A percentile compares a stretch with the other conserved stretches of the same genome.
Evolutionary conservation across 78 protist species (phyloP).

Genomic region (Pigoraptor vietnamica): DNA sequence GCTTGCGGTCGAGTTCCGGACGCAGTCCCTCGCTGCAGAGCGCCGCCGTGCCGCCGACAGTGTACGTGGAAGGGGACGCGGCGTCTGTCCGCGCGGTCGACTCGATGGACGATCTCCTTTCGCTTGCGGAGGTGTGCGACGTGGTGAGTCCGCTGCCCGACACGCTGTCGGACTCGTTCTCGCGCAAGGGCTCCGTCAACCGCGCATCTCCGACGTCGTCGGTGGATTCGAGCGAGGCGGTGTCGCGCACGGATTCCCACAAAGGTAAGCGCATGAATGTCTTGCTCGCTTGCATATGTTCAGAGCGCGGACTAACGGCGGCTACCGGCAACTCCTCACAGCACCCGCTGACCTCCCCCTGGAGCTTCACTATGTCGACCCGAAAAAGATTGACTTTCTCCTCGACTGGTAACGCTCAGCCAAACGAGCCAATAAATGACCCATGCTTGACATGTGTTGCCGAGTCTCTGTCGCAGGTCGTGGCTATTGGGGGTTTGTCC

Average conservation of each 20-base stretch:
- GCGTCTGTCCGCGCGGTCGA: no score
- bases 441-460: no score
- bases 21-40: background rate
- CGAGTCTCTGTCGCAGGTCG: no score
- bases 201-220: background rate
- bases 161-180: background rate
- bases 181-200: background rate
- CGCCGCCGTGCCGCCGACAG: background rate
- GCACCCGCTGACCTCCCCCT: background rate
- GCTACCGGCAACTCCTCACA: no score
- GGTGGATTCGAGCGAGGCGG: background rate
- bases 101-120: background rate
- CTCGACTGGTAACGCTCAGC: background rate
- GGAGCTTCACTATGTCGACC: background rate
- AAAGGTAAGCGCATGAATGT: background rate
- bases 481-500: no score
- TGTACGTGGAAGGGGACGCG: no score
- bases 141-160: background rate
- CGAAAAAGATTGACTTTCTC: background rate
- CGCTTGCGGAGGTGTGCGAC: background rate
- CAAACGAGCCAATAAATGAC: no score
- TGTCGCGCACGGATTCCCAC: background rate
- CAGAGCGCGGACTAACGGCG: no score
- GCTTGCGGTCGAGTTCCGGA: background rate
- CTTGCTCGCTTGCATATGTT: background rate